Evolutionary conservation across 176 grass and related monocot species (phyloP), one percentile per base, ranked within the genome.

Genomic region (Oryza glumipatula): DNA sequence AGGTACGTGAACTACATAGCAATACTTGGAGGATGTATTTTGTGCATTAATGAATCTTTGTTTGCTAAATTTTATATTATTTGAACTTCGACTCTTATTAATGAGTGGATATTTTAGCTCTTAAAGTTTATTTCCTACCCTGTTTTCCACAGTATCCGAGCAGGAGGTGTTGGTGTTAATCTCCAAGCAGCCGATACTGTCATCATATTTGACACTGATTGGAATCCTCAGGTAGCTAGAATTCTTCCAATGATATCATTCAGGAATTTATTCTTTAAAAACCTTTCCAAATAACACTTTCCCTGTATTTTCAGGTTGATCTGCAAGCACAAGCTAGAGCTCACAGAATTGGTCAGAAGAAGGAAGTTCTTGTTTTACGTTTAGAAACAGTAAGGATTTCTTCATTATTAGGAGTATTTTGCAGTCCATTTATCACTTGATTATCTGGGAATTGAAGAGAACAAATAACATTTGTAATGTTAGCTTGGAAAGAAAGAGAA

Each of bases 111-210:
- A 87, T 72, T 72, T 80, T 84, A 88, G 58, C 70, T 69, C 45
- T 74, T 74, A 51, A 33, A 35, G 67, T 70, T 56, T 22, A 70
- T 33, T 64, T 68, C 14, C 16, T 63, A 72, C 58, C 38, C 63
- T 82, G 54, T 83, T 88, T 80, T 82, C 87, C 54, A 21, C 77
- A 99, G 96, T 77, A 99, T 99, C 85, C 96, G 96, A 76, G 96
- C 96, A 85, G 96, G 96, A 70, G 96, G 96, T 11, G 96, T 99
- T 54, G 96, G 96, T 47, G 91, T 99, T 68, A 99, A 99, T 85
- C 96, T 99, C 82, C 96, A 99, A 92, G 94, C 96, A 85, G 96
- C 96, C 68, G 96, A 99, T 87, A 99, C 96, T n/a, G 96, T 99
- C 66, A 99, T 99, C 70, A 94, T 99, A 81, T 99, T 99, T 76